phyloP scores from a whole-genome alignment of 495 filamentous ascomycete species.

The Durotheca rogersii region DNA sequence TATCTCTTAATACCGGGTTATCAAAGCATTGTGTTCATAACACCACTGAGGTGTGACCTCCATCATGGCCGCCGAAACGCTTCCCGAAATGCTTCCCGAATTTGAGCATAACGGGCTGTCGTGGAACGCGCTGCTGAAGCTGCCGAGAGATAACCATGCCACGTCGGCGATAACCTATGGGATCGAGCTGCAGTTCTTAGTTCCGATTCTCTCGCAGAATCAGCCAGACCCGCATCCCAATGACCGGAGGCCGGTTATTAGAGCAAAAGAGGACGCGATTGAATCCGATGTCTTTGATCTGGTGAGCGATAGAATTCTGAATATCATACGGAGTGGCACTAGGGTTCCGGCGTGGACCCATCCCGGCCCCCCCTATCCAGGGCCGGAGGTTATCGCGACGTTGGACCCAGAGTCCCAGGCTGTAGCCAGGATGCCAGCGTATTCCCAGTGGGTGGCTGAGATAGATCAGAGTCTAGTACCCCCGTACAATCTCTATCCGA shows the following conservation, averaged over 20 bases:
- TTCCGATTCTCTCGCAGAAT: background rate
- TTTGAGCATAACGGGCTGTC: too few relatives aligned
- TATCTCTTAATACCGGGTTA: too few relatives aligned
- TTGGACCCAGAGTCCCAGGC: slow-evolving; percentile 10
- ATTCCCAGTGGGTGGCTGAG: slow-evolving; percentile 15
- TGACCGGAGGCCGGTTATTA: background rate
- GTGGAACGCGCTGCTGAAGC: too few relatives aligned
- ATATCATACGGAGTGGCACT: background rate
- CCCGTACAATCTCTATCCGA: background rate
- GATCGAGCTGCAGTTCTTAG: slow-evolving; percentile 19
- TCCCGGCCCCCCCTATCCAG: slow-evolving; percentile 8
- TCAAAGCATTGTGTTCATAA: too few relatives aligned
- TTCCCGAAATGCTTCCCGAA: too few relatives aligned
- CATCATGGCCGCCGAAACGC: too few relatives aligned
- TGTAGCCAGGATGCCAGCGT: background rate
- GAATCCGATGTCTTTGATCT: background rate
- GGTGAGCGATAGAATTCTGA: background rate
- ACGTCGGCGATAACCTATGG: slow-evolving; percentile 9
- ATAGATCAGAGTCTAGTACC: background rate
- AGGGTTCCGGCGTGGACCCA: slow-evolving; percentile 10
- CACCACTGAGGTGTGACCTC: too few relatives aligned
- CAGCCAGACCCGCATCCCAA: slow-evolving; percentile 3
- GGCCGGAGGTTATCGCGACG: background rate
- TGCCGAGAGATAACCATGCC: too few relatives aligned
- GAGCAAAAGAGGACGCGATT: background rate